Evolutionary conservation across 768 basidiomycete genomes (phyloP).

Genomic region (Mycena galopus): DNA sequence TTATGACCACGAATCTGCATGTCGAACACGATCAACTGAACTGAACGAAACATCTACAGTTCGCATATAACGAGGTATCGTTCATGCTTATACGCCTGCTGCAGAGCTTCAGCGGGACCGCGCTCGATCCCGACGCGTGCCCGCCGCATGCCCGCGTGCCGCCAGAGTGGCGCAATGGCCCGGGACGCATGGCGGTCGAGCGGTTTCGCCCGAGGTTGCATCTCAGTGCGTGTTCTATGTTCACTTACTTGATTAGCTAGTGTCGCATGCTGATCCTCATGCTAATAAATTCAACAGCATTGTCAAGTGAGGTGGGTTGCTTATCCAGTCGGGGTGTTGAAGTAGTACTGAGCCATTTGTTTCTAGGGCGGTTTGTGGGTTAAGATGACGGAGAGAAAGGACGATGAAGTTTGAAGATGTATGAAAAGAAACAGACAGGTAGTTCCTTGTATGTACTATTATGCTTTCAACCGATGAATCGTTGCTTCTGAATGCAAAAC

Average conservation of each 20-base stretch:
- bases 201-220: slow-evolving; percentile 50
- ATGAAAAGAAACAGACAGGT: not conserved
- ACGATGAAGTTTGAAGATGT: not conserved
- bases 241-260: not conserved
- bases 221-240: slow-evolving; percentile 43
- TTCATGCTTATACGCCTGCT: slow-evolving; percentile 63
- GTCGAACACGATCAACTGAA: not conserved
- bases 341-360: slow-evolving; percentile 40
- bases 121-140: slow-evolving; percentile 48
- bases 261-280: not conserved
- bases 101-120: slow-evolving; percentile 51
- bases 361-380: slow-evolving; percentile 61
- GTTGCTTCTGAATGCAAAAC: too few species aligned
- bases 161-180: slow-evolving; percentile 50
- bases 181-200: slow-evolving; percentile 49
- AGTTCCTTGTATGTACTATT: not conserved
- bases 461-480: not conserved
- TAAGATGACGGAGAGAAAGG: slow-evolving; percentile 50
- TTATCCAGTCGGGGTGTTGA: not conserved
- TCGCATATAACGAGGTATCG: slow-evolving; percentile 61
- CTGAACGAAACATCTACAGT: slow-evolving; percentile 38
- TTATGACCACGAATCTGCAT: not conserved
- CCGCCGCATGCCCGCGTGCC: slow-evolving; percentile 50
- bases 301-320: slow-evolving; percentile 42
- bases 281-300: not conserved